Evolutionary conservation across 805 yeast genomes (phyloP).

Genomic region (Candida pini): DNA sequence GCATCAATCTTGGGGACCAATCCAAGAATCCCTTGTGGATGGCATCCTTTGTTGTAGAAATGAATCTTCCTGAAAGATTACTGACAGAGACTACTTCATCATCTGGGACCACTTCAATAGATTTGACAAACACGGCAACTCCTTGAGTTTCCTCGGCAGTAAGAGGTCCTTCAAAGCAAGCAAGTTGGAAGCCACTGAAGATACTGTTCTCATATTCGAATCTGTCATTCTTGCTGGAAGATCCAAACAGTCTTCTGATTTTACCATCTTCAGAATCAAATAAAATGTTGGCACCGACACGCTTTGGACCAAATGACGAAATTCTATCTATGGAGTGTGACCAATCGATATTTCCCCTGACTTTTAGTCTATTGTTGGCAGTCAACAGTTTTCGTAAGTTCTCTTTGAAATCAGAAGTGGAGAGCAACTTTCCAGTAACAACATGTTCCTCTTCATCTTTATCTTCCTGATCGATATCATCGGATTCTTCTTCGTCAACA

Average conservation of each 20-base stretch:
- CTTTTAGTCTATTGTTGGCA: constrained; percentile 12
- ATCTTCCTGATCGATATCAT: constrained; percentile 44
- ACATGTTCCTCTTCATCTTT: constrained; percentile 10
- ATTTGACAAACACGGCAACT: constrained; percentile 49
- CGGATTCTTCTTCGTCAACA: constrained; percentile 17
- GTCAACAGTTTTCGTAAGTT: constrained; percentile 26
- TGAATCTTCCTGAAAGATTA: constrained; percentile 64
- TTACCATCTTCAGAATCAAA: constrained; percentile 43
- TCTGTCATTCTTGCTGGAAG: constrained; percentile 1
- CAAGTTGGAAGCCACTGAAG: constrained; percentile 78
- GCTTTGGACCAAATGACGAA: constrained; percentile 70
- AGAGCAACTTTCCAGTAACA: constrained; percentile 12
- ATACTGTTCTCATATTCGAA: constrained; percentile 56
- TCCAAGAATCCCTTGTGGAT: constrained; percentile 66
- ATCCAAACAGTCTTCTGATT: constrained; percentile 30
- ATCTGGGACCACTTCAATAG: constrained; percentile 25
- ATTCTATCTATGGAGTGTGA: constrained; percentile 34
- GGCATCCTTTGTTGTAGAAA: constrained; percentile 65
- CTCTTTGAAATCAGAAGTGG: constrained; percentile 27
- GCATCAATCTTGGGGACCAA: constrained; percentile 84
- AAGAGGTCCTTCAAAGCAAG: constrained; percentile 80
- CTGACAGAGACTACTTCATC: constrained; percentile 31
- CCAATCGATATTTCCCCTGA: constrained; percentile 26
- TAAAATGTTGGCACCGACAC: constrained; percentile 69
- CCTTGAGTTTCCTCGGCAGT: constrained; percentile 88